These are phyloP conservation scores for Diddensiella transvaalensis DNA, from an alignment of 805 yeast genomes.

Conservation along the genomic window DNA sequence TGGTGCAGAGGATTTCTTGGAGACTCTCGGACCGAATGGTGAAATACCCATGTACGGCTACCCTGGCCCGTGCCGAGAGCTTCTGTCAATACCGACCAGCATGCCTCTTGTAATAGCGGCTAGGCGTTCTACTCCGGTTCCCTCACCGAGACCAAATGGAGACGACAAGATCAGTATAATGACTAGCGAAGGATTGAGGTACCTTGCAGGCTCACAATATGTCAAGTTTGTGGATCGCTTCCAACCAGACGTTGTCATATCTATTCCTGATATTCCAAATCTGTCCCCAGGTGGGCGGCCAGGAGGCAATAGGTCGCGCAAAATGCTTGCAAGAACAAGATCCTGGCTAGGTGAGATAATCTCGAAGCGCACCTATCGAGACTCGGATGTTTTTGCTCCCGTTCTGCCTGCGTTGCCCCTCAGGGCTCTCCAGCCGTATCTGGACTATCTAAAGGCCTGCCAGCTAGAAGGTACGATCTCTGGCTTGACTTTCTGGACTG, in stretches of 20 bases:
- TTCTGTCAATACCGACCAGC: slow-evolving; percentile 30
- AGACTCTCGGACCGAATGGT: slow-evolving; percentile 20
- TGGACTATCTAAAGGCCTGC: slow-evolving; percentile 14
- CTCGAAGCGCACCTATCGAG: not conserved
- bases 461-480: slow-evolving; percentile 3
- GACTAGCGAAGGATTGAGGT: slow-evolving; percentile 37
- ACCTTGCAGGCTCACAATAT: slow-evolving; percentile 26
- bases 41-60: slow-evolving; percentile 15
- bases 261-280: slow-evolving; percentile 35
- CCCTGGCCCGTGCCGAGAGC: slow-evolving; percentile 15
- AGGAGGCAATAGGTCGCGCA: slow-evolving; percentile 36
- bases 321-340: slow-evolving; percentile 35
- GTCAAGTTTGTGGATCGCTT: slow-evolving; percentile 23
- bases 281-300: slow-evolving; percentile 29
- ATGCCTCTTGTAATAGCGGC: slow-evolving; percentile 29
- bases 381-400: slow-evolving; percentile 28
- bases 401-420: slow-evolving; percentile 32
- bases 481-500: slow-evolving; percentile 16
- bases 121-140: slow-evolving; percentile 32
- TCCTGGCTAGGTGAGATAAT: slow-evolving; percentile 31
- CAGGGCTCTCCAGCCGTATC: slow-evolving; percentile 17
- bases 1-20: slow-evolving; percentile 39
- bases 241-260: slow-evolving; percentile 33
- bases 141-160: slow-evolving; percentile 34
- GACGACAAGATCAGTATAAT: slow-evolving; percentile 31